A percentile compares a stretch with the other conserved stretches of the same genome.
These are phyloP conservation scores for Capronia americana DNA, from an alignment of 2,329 filamentous ascomycete genomes.

Conservation along the genomic window DNA sequence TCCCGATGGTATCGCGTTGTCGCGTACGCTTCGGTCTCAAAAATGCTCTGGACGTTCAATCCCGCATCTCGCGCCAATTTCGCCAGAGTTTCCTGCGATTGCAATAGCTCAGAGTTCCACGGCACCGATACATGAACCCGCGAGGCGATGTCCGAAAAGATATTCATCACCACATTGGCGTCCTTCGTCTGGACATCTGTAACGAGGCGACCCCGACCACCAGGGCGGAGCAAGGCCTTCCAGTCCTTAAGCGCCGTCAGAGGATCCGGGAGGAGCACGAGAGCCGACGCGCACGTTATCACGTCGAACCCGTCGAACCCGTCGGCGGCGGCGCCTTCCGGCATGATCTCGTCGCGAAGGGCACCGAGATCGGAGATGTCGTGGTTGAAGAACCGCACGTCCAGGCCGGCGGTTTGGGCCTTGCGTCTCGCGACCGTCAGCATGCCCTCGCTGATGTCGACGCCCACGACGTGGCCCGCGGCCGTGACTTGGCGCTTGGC, in stretches of 20 bases:
- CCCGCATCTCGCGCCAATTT: conserved; percentile 26
- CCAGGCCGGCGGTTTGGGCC: conserved; percentile 14
- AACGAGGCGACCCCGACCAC: conserved; percentile 21
- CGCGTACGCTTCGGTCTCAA: conserved; percentile 26
- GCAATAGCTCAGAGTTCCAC: conserved; percentile 22
- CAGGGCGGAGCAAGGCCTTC: conserved; percentile 21
- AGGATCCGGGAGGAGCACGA: conserved; percentile 30
- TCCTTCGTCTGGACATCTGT: conserved; percentile 35
- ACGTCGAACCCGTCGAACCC: conserved; percentile 31
- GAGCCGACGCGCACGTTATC: conserved; percentile 34
- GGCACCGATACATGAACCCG: conserved; percentile 9
- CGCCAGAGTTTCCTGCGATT: conserved; percentile 16
- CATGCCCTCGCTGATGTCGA: conserved; percentile 53
- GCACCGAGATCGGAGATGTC: conserved; percentile 25
- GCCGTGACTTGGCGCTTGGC: conserved; percentile 48
- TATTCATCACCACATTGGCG: conserved; percentile 30
- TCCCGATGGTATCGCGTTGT: conserved; percentile 10
- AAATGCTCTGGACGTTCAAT: conserved; percentile 25
- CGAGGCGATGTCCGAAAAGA: conserved; percentile 24
- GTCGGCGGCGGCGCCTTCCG: not conserved
- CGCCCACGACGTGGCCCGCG: conserved; percentile 48
- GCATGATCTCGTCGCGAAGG: conserved; percentile 7
- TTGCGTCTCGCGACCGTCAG: conserved; percentile 44
- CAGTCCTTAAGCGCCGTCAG: conserved; percentile 26
- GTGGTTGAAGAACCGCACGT: conserved; percentile 24